Evolutionary conservation across 2,329 filamentous ascomycete genomes (phyloP), one percentile per base, ranked within the genome.

Genomic region (Colletotrichum filicis): DNA sequence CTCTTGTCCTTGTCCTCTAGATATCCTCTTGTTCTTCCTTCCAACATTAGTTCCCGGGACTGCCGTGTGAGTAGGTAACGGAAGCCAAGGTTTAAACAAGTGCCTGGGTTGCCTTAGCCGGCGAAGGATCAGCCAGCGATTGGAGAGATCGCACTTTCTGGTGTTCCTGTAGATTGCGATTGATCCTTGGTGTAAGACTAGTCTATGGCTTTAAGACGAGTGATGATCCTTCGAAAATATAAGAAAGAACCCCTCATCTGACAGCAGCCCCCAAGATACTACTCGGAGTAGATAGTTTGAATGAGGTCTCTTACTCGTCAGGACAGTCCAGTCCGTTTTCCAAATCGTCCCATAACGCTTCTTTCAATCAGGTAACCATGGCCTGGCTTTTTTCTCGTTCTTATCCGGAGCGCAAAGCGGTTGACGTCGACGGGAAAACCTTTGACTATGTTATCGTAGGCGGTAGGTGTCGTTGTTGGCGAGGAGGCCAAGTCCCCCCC

Each of bases 381-480:
- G 76, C 77, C 74, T 80, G 78, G 79, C 78, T 78, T 4, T 79
- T 81, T 35, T 28, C 68, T 2, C 28, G 70, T 12, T 61, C 74
- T 2, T 81, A 80, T 56, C 79, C 79, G 0, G 76, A 78, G 58
- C 55, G 68, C 4, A 61, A 42, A 19, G 74, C 75, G 11, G 68
- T 58, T 7, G 74, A 78, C 16, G 75, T 81, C 16, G 75, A 78
- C 16, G 76, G 76, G 66, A 74, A 78, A 61, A 76, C 75, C 5
- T 87, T 83, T 77, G 85, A 87, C 79, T 86, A 84, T 77, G 77
- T 87, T 74, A 81, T 87, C 67, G 83, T 86, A 14, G 85, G 86
- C 61, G 80, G 78, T 79, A 52, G 69, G 74, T 26, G 42, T n/a
- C 9, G 2, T n/a, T n/a, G 42, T 9, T n/a, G 5, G n/a, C 19